A percentile compares a stretch with the other conserved stretches of the same genome.
These are phyloP conservation scores for Escovopsis weberi DNA, from an alignment of 2,329 filamentous ascomycete species.

Conservation along the genomic window DNA sequence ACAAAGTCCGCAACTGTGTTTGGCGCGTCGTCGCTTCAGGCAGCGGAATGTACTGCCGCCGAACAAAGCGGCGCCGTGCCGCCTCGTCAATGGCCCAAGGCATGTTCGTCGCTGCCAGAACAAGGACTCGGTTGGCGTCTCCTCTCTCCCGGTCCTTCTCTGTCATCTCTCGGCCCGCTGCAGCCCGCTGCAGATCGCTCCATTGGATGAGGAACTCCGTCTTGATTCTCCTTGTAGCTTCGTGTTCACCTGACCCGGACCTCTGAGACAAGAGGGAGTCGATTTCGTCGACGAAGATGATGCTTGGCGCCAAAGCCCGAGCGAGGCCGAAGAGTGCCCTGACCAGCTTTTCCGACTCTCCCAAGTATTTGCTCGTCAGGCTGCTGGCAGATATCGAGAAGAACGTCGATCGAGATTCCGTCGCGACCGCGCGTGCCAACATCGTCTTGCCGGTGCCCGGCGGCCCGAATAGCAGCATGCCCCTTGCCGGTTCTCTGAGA, in stretches of 20 bases:
- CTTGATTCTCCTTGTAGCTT: constrained; percentile 86
- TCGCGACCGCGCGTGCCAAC: constrained; percentile 82
- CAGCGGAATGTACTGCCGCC: constrained; percentile 89
- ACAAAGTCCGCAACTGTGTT: constrained; percentile 61
- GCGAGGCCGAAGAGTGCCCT: constrained; percentile 83
- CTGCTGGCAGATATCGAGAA: constrained; percentile 95
- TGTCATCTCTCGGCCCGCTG: constrained; percentile 63
- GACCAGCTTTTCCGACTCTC: constrained; percentile 93
- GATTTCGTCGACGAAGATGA: constrained; percentile 98
- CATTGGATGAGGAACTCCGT: constrained; percentile 97
- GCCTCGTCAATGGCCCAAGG: constrained; percentile 98
- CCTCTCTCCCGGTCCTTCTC: constrained; percentile 55
- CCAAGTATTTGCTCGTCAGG: constrained; percentile 88
- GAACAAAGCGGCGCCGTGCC: constrained; percentile 75
- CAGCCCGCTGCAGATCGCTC: constrained; percentile 85
- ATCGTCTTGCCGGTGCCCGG: constrained; percentile 99
- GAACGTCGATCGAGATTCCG: constrained; percentile 87
- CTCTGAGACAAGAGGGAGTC: constrained; percentile 81
- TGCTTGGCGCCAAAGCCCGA: constrained; percentile 76
- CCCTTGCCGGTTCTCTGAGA: constrained; percentile 79
- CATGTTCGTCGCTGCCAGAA: constrained; percentile 87
- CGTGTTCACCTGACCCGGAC: constrained; percentile 73
- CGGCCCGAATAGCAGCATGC: constrained; percentile 92
- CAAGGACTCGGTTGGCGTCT: constrained; percentile 77
- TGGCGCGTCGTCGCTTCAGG: constrained; percentile 73